These are phyloP conservation scores for Teratosphaeria destructans DNA, from an alignment of 2,329 filamentous ascomycete species.

Conservation along the genomic window DNA sequence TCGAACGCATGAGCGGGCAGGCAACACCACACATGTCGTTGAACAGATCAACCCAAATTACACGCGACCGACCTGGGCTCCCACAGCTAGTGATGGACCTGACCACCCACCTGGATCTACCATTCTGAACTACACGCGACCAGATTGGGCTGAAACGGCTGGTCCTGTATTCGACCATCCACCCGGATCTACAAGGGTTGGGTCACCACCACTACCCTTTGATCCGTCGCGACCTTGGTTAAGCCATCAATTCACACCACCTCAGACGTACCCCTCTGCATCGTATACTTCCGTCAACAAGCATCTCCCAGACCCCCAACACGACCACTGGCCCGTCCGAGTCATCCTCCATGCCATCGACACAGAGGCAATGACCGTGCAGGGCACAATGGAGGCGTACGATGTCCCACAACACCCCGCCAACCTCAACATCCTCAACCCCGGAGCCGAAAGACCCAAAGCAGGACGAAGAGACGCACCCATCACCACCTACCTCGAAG, in stretches of 20 bases:
- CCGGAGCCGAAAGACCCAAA: constrained; percentile 13
- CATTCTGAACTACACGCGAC: constrained; percentile 12
- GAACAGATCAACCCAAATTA: constrained; percentile 26
- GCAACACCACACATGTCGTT: constrained; percentile 9
- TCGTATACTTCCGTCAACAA: constrained; percentile 3
- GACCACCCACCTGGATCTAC: constrained; percentile 21
- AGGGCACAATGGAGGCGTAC: constrained; percentile 61
- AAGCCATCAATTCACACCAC: constrained; percentile 20
- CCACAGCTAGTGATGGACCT: constrained; percentile 5
- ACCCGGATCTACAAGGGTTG: constrained; percentile 16
- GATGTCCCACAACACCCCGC: constrained; percentile 46
- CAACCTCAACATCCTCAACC: constrained; percentile 16
- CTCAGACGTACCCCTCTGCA: constrained; percentile 3
- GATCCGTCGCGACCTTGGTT: constrained; percentile 30
- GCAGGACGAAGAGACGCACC: constrained; percentile 37
- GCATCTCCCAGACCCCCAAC: constrained; percentile 16
- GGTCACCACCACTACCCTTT: constrained; percentile 7
- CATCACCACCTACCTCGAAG: constrained; percentile 58
- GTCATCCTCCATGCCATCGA: constrained; percentile 56
- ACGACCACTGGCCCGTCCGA: constrained; percentile 57
- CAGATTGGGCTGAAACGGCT: background rate
- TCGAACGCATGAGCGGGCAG: background rate
- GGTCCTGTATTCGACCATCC: constrained; percentile 16
- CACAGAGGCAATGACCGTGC: constrained; percentile 49
- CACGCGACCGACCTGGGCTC: background rate